These are phyloP conservation scores for Neoarthrinium moseri DNA, from an alignment of 2,329 filamentous ascomycete genomes.

Conservation along the genomic window DNA sequence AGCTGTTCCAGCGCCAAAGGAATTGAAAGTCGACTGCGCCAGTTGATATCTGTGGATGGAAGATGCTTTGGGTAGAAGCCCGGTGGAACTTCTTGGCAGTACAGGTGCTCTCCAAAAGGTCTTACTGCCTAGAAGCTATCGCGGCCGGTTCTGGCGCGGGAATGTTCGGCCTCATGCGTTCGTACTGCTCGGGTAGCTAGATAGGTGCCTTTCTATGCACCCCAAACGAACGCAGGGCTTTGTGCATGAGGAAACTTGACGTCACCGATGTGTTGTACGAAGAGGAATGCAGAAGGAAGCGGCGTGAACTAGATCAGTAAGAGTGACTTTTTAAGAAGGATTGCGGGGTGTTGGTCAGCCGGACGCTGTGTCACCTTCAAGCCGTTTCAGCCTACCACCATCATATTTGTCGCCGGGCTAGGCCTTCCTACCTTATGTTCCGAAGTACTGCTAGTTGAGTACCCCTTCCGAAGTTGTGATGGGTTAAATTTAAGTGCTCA, in stretches of 20 bases:
- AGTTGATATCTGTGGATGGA: too few relatives aligned
- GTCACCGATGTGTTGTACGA: not conserved
- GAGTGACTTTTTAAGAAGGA: not conserved
- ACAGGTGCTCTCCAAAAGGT: too few relatives aligned
- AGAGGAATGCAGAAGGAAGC: not conserved
- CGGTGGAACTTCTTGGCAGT: not conserved
- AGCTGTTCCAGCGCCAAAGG: not conserved
- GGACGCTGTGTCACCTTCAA: not conserved
- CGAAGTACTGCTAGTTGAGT: too few relatives aligned
- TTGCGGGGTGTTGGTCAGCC: not conserved
- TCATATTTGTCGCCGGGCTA: too few relatives aligned
- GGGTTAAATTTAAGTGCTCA: too few relatives aligned
- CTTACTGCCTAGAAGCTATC: not conserved
- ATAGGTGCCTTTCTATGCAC: not conserved
- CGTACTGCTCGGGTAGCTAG: not conserved
- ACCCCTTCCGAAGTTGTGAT: too few relatives aligned
- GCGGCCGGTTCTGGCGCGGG: not conserved
- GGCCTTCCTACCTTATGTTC: not conserved
- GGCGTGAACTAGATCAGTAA: not conserved
- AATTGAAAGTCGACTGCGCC: constrained; percentile 1
- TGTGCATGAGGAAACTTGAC: not conserved
- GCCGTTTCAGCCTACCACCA: not conserved
- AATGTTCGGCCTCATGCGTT: not conserved
- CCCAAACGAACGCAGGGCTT: not conserved
- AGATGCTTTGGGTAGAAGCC: not conserved